Percentiles rank a stretch among this genome's conserved stretches.
Evolutionary conservation across 2,329 filamentous ascomycete species (phyloP).

Genomic region (Claviceps sp.): DNA sequence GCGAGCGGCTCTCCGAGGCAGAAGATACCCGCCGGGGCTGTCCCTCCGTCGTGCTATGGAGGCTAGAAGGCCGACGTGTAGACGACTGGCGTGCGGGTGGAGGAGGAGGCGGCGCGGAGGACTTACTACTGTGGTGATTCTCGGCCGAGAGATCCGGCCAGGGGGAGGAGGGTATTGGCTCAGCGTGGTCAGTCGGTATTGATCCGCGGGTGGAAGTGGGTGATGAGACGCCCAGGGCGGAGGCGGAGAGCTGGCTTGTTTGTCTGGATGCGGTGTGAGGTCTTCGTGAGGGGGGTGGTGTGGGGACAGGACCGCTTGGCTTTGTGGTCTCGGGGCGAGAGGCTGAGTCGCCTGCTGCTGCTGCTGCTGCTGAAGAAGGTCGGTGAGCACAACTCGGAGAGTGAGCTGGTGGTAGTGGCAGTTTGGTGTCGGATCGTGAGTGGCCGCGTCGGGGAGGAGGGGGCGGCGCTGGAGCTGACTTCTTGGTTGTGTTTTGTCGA

Average conservation of each 20-base stretch:
- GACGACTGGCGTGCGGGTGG: slow-evolving; percentile 32
- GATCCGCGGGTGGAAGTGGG: slow-evolving; percentile 6
- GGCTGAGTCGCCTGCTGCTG: slow-evolving; percentile 28
- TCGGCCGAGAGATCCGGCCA: background rate
- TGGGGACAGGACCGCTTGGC: slow-evolving; percentile 28
- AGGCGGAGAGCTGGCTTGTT: slow-evolving; percentile 11
- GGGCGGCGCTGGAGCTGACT: slow-evolving; percentile 36
- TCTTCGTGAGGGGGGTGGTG: slow-evolving; percentile 43
- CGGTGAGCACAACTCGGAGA: too few species aligned
- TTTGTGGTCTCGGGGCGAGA: slow-evolving; percentile 34
- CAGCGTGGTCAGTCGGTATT: slow-evolving; percentile 10
- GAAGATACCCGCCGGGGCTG: slow-evolving; percentile 15
- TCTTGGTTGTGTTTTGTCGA: slow-evolving; percentile 20
- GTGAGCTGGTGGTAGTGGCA: background rate
- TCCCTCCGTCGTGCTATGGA: slow-evolving; percentile 27
- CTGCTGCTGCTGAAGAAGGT: too few species aligned
- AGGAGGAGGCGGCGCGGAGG: slow-evolving; percentile 29
- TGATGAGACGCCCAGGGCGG: slow-evolving; percentile 8
- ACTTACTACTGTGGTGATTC: slow-evolving; percentile 6
- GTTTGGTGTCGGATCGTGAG: slow-evolving; percentile 30
- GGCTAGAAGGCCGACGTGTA: slow-evolving; percentile 30
- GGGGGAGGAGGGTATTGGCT: slow-evolving; percentile 7
- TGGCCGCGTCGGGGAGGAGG: slow-evolving; percentile 37
- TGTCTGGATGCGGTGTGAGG: slow-evolving; percentile 26
- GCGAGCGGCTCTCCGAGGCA: slow-evolving; percentile 14